A percentile compares a stretch with the other conserved stretches of the same genome.
Conservation (phyloP, 1,284 basidiomycete genomes). For the Microbotryum silenes-acaulis region DNA sequence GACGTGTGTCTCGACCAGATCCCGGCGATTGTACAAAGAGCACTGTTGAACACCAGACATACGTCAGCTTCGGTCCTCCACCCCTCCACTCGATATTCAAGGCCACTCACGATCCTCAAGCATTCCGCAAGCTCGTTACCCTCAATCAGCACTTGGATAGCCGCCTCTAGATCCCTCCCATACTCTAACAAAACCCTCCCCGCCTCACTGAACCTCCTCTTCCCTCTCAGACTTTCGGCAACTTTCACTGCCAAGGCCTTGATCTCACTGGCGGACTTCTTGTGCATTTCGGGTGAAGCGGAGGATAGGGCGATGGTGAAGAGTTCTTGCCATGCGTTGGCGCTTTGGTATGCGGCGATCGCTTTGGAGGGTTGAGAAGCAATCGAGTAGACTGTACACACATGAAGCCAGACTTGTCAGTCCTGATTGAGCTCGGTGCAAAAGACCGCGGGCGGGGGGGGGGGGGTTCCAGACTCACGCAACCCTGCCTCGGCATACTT, state of each 20-base stretch:
- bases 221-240: conserved; percentile 31
- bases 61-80: neutral
- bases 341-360: conserved; percentile 75
- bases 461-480: conserved; percentile 48
- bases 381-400: conserved; percentile 58
- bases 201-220: conserved; percentile 57
- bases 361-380: conserved; percentile 60
- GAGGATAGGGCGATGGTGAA: conserved; percentile 62
- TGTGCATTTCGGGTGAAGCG: conserved; percentile 28
- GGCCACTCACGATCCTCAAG: conserved; percentile 57
- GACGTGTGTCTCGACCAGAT: conserved; percentile 58
- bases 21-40: conserved; percentile 48
- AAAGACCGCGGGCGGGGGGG: too few species aligned
- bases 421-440: too few species aligned
- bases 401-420: too few species aligned
- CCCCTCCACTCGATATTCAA: neutral
- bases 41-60: conserved; percentile 45
- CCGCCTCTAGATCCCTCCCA: conserved; percentile 66
- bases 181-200: conserved; percentile 82
- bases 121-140: conserved; percentile 82
- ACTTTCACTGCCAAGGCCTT: conserved; percentile 42
- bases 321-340: conserved; percentile 78
- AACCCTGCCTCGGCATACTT: conserved; percentile 77
- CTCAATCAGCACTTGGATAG: conserved; percentile 65
- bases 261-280: conserved; percentile 50